Percentiles rank a stretch among this genome's conserved stretches.
Conservation (phyloP, 1,139 yeast genomes). For the Pichia sp. region DNA sequence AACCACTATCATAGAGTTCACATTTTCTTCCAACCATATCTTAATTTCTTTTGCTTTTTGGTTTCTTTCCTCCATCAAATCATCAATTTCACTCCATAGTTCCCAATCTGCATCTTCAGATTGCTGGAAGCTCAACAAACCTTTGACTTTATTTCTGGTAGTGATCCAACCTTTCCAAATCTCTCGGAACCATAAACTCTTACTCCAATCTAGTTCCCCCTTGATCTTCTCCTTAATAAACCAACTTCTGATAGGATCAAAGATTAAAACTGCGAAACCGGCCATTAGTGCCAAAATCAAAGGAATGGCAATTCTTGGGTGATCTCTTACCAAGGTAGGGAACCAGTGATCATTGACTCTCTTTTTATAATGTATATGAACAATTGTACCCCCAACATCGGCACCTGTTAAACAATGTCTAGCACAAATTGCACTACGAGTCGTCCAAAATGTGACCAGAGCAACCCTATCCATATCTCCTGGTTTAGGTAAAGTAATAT, state of each 20-base stretch:
- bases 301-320: slow-evolving; percentile 78
- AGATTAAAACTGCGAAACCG: slow-evolving; percentile 75
- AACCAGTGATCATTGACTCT: slow-evolving; percentile 49
- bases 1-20: slow-evolving; percentile 80
- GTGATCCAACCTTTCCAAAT: slow-evolving; percentile 35
- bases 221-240: slow-evolving; percentile 72
- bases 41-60: slow-evolving; percentile 65
- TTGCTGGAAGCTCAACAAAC: slow-evolving; percentile 35
- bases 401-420: slow-evolving; percentile 87
- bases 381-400: slow-evolving; percentile 51
- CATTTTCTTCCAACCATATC: slow-evolving; percentile 79
- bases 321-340: slow-evolving; percentile 59
- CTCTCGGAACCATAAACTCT: slow-evolving; percentile 24
- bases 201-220: slow-evolving; percentile 41
- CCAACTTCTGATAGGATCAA: slow-evolving; percentile 89
- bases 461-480: slow-evolving; percentile 46
- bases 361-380: slow-evolving; percentile 73
- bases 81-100: slow-evolving; percentile 32
- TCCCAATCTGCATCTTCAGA: slow-evolving; percentile 30
- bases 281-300: slow-evolving; percentile 59
- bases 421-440: slow-evolving; percentile 77
- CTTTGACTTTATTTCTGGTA: slow-evolving; percentile 39
- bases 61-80: slow-evolving; percentile 68
- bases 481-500: slow-evolving; percentile 56
- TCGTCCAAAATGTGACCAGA: slow-evolving; percentile 49